Base-by-base conservation (phyloP, 352 stramenopile genomes). In the Phytophthora pluvialis region DNA sequence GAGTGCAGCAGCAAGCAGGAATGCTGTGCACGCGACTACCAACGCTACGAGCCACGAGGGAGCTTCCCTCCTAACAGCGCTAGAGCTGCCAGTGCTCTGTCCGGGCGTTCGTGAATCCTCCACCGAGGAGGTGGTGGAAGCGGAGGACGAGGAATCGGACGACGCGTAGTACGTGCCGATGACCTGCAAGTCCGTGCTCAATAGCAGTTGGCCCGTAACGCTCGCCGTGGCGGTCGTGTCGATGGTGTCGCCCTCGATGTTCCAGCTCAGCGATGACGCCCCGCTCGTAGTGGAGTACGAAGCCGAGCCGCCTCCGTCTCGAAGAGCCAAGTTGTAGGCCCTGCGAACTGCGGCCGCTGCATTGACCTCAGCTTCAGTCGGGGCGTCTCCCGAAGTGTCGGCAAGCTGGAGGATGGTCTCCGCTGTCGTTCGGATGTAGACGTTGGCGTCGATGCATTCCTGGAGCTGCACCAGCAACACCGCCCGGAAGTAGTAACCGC, bases 141-240 rank as follows among this genome's bases (percentile, higher is more conserved):
- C 39, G 31, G 60, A 67, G 6, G 61, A 47, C 11, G 60, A 67
- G 2, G 61, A 49, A 38, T 57, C 35, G 6, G 64, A 40, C n/a
- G 59, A 60, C 1, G 61, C 60, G 57, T 78, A 78, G 26, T 70
- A 73, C 3, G 67, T 70, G 35, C 70, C 70, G 15, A 78, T 66
- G 40, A 78, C 55, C 7, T 75, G 57, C 56, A 73, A 60, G 38
- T 75, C 67, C 15, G 57, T 67, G 44, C 39, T 78, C 26, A 78
- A 36, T 50, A 75, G 9, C 35, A 78, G 51, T 48, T 75, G 57
- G 5, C 49, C 55, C 6, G 55, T 61, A 15, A 57, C 45, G 26
- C 33, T 72, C 1, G 55, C 59, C 15, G 56, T 63, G 29, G 48
- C 58, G 21, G 58, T 73, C 29, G 61, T 66, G 26, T 74, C 67